Evolutionary conservation across 805 yeast genomes (phyloP), one percentile per base, ranked within the genome.

Genomic region (Kodamaea lidongshanica): DNA sequence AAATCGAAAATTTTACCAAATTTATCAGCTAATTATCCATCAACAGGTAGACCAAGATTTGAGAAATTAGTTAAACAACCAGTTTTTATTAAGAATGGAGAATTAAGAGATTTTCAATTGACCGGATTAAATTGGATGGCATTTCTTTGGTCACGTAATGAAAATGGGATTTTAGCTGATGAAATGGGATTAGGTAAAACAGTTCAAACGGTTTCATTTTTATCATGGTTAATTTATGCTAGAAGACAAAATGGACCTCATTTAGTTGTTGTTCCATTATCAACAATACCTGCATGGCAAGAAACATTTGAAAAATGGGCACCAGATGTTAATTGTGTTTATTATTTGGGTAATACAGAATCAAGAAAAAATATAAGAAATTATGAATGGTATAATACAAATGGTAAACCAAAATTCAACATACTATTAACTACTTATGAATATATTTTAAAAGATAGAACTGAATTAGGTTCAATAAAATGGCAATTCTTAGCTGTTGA

Each of bases 121-220:
- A 92, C 98, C 0, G 99, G 99, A 34, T 71, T 92, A 39, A 92
- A 92, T 58, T 92, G 99, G 99, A 92, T 92, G 98, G 98, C 98
- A 0, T 92, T 89, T 54, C 64, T 92, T 38, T 92, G 98, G 98
- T 85, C 95, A 4, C 74, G 96, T 48, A 85, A 89, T 56, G 96
- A 92, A 61, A 92, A 92, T 56, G 97, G 98, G 33, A 92, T 92
- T 29, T 64, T 92, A 23, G 98, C 98, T 4, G 98, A 92, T 64
- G 98, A 92, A 57, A 92, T 92, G 98, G 98, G 98, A 33, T 70
- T 92, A 32, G 98, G 98, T 40, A 92, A 92, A 52, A 92, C 98
- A 7, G 96, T 92, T 10, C 98, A 92, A 58, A 92, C 97, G 0
- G 95, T 92, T 9, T 73, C 95, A 3, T 92, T 92, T 50, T 65